Evolutionary conservation across 208 protist genomes (phyloP).

Genomic region (Trypanosoma avium): DNA sequence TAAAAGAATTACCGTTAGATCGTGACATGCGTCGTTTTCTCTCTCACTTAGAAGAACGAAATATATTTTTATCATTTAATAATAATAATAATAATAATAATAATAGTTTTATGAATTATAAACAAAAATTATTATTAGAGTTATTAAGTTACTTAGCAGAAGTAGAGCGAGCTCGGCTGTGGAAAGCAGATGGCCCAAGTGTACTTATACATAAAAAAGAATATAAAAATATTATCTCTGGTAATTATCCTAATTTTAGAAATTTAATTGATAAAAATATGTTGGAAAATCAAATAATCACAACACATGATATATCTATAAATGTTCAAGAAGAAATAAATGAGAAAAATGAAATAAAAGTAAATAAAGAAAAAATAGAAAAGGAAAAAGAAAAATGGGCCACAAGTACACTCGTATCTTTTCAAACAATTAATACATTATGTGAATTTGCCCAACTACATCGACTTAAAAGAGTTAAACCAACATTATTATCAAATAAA

Average conservation of each 20-base stretch:
- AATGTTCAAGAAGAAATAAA: neutral
- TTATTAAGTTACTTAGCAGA: slow-evolving; percentile 6
- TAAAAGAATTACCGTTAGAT: neutral
- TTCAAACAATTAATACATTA: slow-evolving; percentile 10
- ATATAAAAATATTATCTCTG: slow-evolving; percentile 7
- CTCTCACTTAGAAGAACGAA: neutral
- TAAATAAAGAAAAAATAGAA: neutral
- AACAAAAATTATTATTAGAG: slow-evolving; percentile 5
- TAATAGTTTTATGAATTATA: too few species aligned
- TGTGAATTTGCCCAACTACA: slow-evolving; percentile 6
- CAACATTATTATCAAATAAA: neutral
- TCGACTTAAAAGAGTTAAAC: slow-evolving; percentile 2
- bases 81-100: too few species aligned
- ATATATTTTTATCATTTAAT: neutral
- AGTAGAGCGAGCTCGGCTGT: slow-evolving; percentile 8
- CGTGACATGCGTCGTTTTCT: slow-evolving; percentile 7
- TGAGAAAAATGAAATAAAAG: neutral
- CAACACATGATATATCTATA: neutral
- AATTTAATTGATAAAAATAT: slow-evolving; percentile 6
- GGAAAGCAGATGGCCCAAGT: slow-evolving; percentile 14
- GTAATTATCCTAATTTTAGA: slow-evolving; percentile 1
- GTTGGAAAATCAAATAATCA: neutral
- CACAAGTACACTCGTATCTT: neutral
- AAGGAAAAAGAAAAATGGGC: neutral
- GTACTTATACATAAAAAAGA: neutral